A percentile compares a stretch with the other conserved stretches of the same genome.
Evolutionary conservation across 1,139 yeast genomes (phyloP).

Genomic region (Suhomyces kunorum): DNA sequence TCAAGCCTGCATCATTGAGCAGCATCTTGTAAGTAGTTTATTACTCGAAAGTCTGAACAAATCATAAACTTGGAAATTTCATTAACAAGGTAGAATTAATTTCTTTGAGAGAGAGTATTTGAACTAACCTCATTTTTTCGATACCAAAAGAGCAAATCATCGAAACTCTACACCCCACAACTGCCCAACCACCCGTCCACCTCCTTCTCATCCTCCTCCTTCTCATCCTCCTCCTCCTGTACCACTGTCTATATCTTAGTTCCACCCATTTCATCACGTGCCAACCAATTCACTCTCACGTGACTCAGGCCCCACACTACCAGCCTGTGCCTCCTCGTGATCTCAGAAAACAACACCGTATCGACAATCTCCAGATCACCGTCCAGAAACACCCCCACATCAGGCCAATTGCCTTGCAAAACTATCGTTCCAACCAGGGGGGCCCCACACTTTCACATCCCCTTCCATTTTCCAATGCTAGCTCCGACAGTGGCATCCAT

Average conservation of each 20-base stretch:
- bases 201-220: neutral
- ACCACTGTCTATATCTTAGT: neutral
- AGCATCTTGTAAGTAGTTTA: too few species aligned
- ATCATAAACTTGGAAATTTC: too few species aligned
- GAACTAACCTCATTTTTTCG: too few species aligned
- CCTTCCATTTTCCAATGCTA: slow-evolving; percentile 28
- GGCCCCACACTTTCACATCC: neutral
- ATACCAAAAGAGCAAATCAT: too few species aligned
- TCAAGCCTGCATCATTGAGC: too few species aligned
- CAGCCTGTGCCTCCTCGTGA: slow-evolving; percentile 5
- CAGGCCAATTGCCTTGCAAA: slow-evolving; percentile 4
- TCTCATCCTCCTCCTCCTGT: neutral
- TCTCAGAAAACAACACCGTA: slow-evolving; percentile 14
- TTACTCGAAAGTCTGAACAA: too few species aligned
- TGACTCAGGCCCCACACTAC: neutral
- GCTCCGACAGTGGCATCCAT: slow-evolving; percentile 47
- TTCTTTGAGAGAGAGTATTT: too few species aligned
- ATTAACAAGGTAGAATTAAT: too few species aligned
- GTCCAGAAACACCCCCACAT: neutral
- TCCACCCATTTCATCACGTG: neutral
- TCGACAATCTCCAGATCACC: slow-evolving; percentile 6
- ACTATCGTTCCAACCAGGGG: neutral
- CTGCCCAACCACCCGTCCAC: too few species aligned
- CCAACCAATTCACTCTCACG: neutral
- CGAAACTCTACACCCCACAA: too few species aligned